Base-by-base conservation (phyloP, 1,139 yeast species). In the Scheffersomyces segobiensis region DNA sequence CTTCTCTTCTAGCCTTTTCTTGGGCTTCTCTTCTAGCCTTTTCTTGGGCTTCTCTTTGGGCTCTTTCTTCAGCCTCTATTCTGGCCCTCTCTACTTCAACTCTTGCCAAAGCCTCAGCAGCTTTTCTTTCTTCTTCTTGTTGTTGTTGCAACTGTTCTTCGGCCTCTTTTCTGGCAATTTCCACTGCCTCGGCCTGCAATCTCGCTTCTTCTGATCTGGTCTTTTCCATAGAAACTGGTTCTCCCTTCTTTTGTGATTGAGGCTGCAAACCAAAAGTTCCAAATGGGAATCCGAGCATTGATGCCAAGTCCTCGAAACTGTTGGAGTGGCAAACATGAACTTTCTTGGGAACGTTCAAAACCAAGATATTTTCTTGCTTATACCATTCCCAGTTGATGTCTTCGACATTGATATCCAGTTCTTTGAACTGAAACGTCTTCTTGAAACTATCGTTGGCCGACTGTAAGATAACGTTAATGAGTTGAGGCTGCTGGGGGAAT, bases 311-410 rank as follows among this genome's bases (percentile, higher is more conserved):
- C 22, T 60, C 59, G 6, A 20, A 21, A 48, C 50, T 48, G 14
- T 55, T 59, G 49, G 65, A 66, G 48, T 63, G 59, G 53, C 66
- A 60, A 39, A 59, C 60, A 58, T 61, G 59, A 52, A 59, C 59
- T 58, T 67, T 68, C 68, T 79, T 80, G 17, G 83, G 83, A 47
- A 80, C 72, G 55, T 70, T 76, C 63, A 80, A 73, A n/a, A 77
- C 75, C 67, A 80, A 75, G 10, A 75, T 71, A 55, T 76, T 77
- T 42, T 73, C 71, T 20, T 68, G 60, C 57, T 67, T 66, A 58
- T 66, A 71, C 67, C 73, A 72, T 62, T 76, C 76, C 78, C 81
- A 78, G 64, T 76, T 74, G 54, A 79, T 77, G 18, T 71, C 66
- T 3, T 67, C 57, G 42, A 77, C 65, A 50, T 77, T 79, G 49